phyloP scores from a whole-genome alignment of 108 stramenopile species.

The Pseudonitzschia multiseries region DNA sequence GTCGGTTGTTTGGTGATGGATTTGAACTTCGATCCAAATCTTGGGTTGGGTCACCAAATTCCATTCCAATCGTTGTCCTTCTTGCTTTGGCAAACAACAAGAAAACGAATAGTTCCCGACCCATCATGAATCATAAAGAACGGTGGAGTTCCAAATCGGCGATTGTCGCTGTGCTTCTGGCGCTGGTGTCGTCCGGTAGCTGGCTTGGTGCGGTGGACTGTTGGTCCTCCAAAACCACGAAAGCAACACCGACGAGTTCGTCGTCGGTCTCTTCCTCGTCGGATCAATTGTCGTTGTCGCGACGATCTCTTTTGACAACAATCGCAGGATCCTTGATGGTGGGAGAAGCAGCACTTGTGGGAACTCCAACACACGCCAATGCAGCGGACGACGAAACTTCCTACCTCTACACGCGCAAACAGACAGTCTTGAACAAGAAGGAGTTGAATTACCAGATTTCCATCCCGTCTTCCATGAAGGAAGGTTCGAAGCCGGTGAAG shows the following conservation, averaged over 20 bases:
- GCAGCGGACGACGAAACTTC: background rate
- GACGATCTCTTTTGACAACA: slow-evolving; percentile 1
- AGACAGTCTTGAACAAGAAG: slow-evolving; percentile 2
- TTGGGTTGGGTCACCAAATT: no score
- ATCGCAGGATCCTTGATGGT: background rate
- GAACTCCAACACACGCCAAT: background rate
- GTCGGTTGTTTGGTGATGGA: no score
- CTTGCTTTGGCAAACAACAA: no score
- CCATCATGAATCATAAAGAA: no score
- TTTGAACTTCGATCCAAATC: no score
- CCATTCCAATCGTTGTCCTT: no score
- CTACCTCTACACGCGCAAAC: background rate
- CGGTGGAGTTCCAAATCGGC: background rate
- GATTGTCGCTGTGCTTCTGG: background rate
- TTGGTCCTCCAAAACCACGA: background rate
- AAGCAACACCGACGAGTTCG: background rate
- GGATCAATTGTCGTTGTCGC: background rate
- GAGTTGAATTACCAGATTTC: slow-evolving; percentile 19
- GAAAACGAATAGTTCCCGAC: no score
- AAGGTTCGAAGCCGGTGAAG: slow-evolving; percentile 61
- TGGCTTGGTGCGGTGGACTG: slow-evolving; percentile 6
- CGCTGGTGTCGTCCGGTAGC: background rate
- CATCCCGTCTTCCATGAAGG: slow-evolving; percentile 29
- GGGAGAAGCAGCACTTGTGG: background rate
- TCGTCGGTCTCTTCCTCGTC: background rate